Conservation (phyloP, 2,329 filamentous ascomycete species). For the Xylariomycetidae sp. region DNA sequence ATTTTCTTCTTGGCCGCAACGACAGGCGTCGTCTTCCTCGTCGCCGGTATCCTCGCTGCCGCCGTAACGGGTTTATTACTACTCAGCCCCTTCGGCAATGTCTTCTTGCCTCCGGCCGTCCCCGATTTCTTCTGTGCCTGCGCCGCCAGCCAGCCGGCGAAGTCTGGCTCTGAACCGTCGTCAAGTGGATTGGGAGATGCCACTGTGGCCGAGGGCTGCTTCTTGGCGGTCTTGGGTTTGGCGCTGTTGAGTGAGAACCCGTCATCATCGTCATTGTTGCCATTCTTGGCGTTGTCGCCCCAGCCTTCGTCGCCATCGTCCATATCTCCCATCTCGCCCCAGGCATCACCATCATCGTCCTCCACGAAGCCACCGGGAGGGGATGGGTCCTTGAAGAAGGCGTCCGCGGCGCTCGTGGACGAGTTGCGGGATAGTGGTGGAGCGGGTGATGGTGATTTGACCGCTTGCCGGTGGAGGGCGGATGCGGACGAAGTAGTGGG, state of each 20-base stretch:
- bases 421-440: conserved; percentile 42
- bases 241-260: conserved; percentile 31
- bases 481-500: conserved; percentile 49
- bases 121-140: conserved; percentile 67
- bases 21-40: conserved; percentile 42
- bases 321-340: conserved; percentile 63
- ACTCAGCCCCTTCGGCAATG: conserved; percentile 78
- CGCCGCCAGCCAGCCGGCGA: conserved; percentile 89
- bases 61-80: conserved; percentile 46
- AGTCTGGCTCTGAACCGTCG: conserved; percentile 86
- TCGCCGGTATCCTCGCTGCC: conserved; percentile 31
- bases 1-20: conserved; percentile 57
- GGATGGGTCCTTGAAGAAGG: conserved; percentile 35
- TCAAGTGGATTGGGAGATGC: conserved; percentile 56
- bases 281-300: too few species aligned
- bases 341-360: conserved; percentile 63
- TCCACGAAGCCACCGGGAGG: conserved; percentile 53
- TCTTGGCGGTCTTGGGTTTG: conserved; percentile 24
- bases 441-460: conserved; percentile 44
- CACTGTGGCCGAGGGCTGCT: conserved; percentile 30
- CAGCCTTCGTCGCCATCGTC: conserved; percentile 49
- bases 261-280: conserved; percentile 29
- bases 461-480: conserved; percentile 54
- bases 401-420: conserved; percentile 38
- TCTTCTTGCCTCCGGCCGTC: conserved; percentile 46